Base-by-base conservation (phyloP, 1,284 basidiomycete species). In the Austroboletus niveus region DNA sequence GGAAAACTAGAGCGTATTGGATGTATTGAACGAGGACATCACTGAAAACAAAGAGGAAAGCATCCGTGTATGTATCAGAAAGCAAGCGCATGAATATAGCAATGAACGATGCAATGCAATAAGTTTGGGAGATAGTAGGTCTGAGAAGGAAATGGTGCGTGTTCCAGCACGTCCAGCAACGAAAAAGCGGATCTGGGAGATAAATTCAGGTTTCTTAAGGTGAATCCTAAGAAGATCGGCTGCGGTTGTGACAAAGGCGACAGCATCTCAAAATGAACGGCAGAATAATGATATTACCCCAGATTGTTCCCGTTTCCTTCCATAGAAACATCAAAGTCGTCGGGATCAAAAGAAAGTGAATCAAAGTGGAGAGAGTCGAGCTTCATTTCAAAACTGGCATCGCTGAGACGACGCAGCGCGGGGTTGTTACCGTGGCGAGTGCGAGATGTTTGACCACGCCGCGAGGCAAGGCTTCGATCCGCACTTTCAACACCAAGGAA, bases 351-450 rank as follows among this genome's bases (percentile, higher is more conserved):
- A 48, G 81, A 83, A 41, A 87, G 57, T 1, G 76, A 72, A 55
- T 87, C 85, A 60, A 87, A 87, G 60, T 85, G 83, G 48, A 87
- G 69, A 24, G 85, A 85, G 61, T 85, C 81, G 15, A 87, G 77
- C 42, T 69, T 72, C 81, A 85, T 80, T 69, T 87, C 83, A 48
- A 82, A 68, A 53, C 75, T 76, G 55, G 69, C 55, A 46, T 81
- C 75, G 24, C 60, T 49, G 22, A 51, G 49, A 42, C 45, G 62
- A 46, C 38, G 47, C 20, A 45, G 47, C 14, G 45, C 40, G 34
- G 47, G 14, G 12, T 44, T 42, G 29, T 48, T 41, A 29, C 49
- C 38, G 27, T 35, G 41, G 29, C 20, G 40, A 34, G 45, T 45
- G 29, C 42, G 50, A 32, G 48, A 32, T 36, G 31, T 39, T 42